Evolutionary conservation across 2,329 filamentous ascomycete genomes (phyloP).

Genomic region (Calonectria pseudoreteaudii): DNA sequence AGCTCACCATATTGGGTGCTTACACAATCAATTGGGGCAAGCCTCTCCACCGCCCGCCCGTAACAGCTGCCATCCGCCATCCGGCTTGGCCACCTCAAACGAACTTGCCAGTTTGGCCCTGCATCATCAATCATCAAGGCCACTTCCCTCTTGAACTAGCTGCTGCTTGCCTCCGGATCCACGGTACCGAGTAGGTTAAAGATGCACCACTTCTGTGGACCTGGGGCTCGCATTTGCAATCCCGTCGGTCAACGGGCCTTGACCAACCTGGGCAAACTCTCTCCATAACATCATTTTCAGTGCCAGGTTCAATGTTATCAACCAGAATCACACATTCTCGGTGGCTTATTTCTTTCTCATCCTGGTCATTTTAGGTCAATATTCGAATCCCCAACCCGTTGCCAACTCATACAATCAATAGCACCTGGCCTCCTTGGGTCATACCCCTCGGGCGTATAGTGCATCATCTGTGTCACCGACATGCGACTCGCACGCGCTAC

Average conservation of each 20-base stretch:
- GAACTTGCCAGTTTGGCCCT: not conserved
- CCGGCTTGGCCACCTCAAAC: conserved; percentile 4
- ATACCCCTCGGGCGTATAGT: not conserved
- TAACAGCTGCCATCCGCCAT: not conserved
- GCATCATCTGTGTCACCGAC: not conserved
- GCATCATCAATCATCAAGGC: not conserved
- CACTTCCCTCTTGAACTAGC: not conserved
- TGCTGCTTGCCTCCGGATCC: conserved; percentile 5
- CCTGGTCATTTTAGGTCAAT: not conserved
- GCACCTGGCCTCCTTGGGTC: not conserved
- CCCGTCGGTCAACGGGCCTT: not conserved
- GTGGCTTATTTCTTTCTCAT: not conserved
- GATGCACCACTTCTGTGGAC: not conserved
- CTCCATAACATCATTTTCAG: not conserved
- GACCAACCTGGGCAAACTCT: not conserved
- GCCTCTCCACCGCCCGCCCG: conserved; percentile 1
- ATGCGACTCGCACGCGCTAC: not conserved
- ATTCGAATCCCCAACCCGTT: not conserved
- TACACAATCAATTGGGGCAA: not conserved
- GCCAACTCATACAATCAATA: not conserved
- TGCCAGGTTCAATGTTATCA: not conserved
- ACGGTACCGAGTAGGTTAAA: conserved; percentile 10
- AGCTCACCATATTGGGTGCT: not conserved
- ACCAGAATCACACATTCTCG: not conserved
- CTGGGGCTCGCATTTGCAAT: not conserved